Percentiles rank a stretch among this genome's conserved stretches.
phyloP scores from a whole-genome alignment of 495 filamentous ascomycete species.

The Lasiosphaeria hispida region DNA sequence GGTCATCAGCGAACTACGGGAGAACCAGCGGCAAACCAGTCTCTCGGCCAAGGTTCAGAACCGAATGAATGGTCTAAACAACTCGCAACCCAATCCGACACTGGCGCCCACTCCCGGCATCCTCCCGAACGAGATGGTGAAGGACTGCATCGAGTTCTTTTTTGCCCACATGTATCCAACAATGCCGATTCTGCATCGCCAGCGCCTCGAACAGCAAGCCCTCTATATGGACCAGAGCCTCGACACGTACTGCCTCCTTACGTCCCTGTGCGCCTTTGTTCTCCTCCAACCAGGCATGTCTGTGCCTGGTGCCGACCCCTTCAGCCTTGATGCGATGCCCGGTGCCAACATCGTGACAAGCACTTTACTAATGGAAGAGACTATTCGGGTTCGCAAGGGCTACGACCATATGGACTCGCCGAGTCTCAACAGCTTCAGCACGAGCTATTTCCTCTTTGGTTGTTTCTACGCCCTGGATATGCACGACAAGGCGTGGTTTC shows the following conservation, averaged over 20 bases:
- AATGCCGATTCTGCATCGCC: conserved; percentile 74
- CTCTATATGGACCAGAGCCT: conserved; percentile 62
- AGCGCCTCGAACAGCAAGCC: conserved; percentile 62
- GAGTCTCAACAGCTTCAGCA: conserved; percentile 65
- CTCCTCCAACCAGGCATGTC: conserved; percentile 80
- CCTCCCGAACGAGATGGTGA: conserved; percentile 59
- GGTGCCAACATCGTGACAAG: conserved; percentile 54
- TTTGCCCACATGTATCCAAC: conserved; percentile 81
- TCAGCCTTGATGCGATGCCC: conserved; percentile 50
- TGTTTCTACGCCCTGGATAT: conserved; percentile 70
- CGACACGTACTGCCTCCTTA: conserved; percentile 76
- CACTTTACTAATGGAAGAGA: conserved; percentile 71
- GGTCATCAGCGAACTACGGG: conserved; percentile 73
- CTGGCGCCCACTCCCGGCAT: conserved; percentile 54
- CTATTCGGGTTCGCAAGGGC: conserved; percentile 69
- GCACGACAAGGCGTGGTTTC: conserved; percentile 71
- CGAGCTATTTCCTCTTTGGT: conserved; percentile 78
- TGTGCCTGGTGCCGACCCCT: conserved; percentile 51
- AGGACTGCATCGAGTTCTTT: conserved; percentile 75
- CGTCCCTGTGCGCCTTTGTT: conserved; percentile 77
- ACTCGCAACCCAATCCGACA: conserved; percentile 43
- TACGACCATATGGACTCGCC: conserved; percentile 70
- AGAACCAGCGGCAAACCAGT: conserved; percentile 61
- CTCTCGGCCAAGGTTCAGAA: conserved; percentile 50
- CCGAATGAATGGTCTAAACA: conserved; percentile 43